phyloP scores from a whole-genome alignment of 2,329 filamentous ascomycete genomes.

The Aspergillus brunneoviolaceus region DNA sequence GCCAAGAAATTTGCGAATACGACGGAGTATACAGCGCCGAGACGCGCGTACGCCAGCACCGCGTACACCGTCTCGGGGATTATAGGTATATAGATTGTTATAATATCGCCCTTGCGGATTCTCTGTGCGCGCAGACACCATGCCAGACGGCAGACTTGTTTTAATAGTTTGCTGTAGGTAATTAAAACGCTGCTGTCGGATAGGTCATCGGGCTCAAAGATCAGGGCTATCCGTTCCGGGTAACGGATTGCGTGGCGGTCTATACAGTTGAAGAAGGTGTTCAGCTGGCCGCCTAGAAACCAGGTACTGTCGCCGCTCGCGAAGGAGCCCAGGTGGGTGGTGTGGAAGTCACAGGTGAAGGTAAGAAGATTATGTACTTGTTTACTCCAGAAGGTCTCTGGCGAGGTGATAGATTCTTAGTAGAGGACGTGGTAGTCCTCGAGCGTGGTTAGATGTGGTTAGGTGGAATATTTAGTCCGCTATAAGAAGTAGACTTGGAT shows the following conservation, averaged over 20 bases:
- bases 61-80: slow-evolving; percentile 89
- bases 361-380: too few relatives aligned
- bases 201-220: slow-evolving; percentile 90
- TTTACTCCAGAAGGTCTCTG: too few relatives aligned
- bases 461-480: too few relatives aligned
- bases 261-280: slow-evolving; percentile 73
- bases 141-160: slow-evolving; percentile 78
- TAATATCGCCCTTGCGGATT: slow-evolving; percentile 90
- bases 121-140: slow-evolving; percentile 88
- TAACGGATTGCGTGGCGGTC: slow-evolving; percentile 90
- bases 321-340: too few relatives aligned
- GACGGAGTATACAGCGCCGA: slow-evolving; percentile 91
- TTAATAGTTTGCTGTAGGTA: slow-evolving; percentile 83
- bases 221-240: slow-evolving; percentile 77
- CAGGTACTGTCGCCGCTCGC: too few relatives aligned
- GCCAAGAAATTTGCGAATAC: slow-evolving; percentile 95
- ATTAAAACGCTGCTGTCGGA: slow-evolving; percentile 71
- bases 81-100: slow-evolving; percentile 95
- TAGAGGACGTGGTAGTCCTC: too few relatives aligned
- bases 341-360: too few relatives aligned
- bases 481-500: too few relatives aligned
- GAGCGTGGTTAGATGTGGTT: too few relatives aligned
- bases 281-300: too few relatives aligned
- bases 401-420: too few relatives aligned
- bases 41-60: slow-evolving; percentile 81